phyloP scores from a whole-genome alignment of 805 yeast species.

The Jamesozyma gamospora region DNA sequence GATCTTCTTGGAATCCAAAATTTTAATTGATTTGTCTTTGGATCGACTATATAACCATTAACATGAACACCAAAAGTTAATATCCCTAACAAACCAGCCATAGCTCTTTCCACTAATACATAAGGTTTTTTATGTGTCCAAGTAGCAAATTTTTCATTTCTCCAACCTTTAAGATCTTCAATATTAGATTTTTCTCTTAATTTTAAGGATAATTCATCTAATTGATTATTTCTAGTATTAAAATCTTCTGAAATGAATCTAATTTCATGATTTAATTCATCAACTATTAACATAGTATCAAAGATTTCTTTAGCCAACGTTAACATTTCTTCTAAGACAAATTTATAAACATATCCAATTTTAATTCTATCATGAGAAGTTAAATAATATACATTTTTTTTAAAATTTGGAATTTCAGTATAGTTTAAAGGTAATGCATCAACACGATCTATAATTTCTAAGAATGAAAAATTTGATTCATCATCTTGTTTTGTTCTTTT shows the following conservation, averaged over 20 bases:
- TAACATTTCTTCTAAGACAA: slow-evolving; percentile 29
- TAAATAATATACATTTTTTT: slow-evolving; percentile 26
- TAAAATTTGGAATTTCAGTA: slow-evolving; percentile 9
- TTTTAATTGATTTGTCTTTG: slow-evolving; percentile 35
- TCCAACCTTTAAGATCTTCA: slow-evolving; percentile 57
- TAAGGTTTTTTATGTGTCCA: slow-evolving; percentile 50
- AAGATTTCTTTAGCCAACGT: slow-evolving; percentile 8
- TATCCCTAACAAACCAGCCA: slow-evolving; percentile 73
- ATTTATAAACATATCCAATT: slow-evolving; percentile 33
- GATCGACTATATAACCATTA: slow-evolving; percentile 59
- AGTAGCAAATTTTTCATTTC: slow-evolving; percentile 71
- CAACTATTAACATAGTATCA: slow-evolving; percentile 20
- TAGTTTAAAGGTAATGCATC: slow-evolving; percentile 23
- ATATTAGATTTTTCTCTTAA: slow-evolving; percentile 30
- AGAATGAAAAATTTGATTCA: slow-evolving; percentile 14
- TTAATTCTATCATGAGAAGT: slow-evolving; percentile 30
- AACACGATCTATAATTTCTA: slow-evolving; percentile 20
- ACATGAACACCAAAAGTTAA: slow-evolving; percentile 86
- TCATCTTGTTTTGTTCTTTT: slow-evolving; percentile 20
- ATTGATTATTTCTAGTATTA: slow-evolving; percentile 29
- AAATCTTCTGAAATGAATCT: slow-evolving; percentile 24
- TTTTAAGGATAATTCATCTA: slow-evolving; percentile 35
- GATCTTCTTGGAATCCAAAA: slow-evolving; percentile 86
- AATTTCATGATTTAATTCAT: slow-evolving; percentile 25
- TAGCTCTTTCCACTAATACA: slow-evolving; percentile 66